phyloP scores from a whole-genome alignment of 192 early-diverging fungal genomes.

The Phlyctochytrium bullatum region DNA sequence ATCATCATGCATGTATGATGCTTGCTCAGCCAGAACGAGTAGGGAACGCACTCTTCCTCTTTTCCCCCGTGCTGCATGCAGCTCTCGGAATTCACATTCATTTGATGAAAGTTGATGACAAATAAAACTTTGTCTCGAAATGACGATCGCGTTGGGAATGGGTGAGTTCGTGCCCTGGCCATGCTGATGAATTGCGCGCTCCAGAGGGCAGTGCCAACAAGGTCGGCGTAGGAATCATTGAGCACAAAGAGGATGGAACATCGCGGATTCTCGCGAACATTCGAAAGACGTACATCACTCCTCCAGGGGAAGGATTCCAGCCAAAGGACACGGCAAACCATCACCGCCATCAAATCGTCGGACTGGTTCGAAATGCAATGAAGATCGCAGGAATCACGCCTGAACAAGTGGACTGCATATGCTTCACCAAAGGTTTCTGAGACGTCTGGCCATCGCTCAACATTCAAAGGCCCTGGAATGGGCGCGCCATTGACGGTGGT shows the following conservation, averaged over 20 bases:
- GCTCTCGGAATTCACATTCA: too few species aligned
- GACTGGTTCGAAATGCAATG: constrained; percentile 74
- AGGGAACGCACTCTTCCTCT: too few species aligned
- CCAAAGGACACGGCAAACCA: constrained; percentile 93
- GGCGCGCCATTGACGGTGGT: constrained; percentile 90
- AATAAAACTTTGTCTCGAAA: too few species aligned
- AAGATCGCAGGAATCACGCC: constrained; percentile 69
- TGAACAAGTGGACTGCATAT: constrained; percentile 84
- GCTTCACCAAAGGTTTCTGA: constrained; percentile 82
- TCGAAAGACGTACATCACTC: constrained; percentile 93
- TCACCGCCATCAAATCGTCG: constrained; percentile 76
- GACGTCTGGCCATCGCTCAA: neutral
- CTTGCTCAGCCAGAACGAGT: too few species aligned
- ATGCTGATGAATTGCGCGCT: neutral
- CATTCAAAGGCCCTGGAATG: constrained; percentile 88
- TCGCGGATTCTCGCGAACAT: constrained; percentile 83
- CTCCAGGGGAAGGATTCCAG: constrained; percentile 92
- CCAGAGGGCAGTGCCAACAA: constrained; percentile 93
- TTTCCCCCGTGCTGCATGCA: too few species aligned
- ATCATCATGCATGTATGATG: too few species aligned
- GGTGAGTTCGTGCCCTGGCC: neutral
- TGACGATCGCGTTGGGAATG: neutral
- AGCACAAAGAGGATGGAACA: constrained; percentile 54
- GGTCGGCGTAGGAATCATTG: constrained; percentile 91
- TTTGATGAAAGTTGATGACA: too few species aligned